Evolutionary conservation across 805 yeast genomes (phyloP), one percentile per base, ranked within the genome.

Genomic region (Grigorovia yakushimaensis): DNA sequence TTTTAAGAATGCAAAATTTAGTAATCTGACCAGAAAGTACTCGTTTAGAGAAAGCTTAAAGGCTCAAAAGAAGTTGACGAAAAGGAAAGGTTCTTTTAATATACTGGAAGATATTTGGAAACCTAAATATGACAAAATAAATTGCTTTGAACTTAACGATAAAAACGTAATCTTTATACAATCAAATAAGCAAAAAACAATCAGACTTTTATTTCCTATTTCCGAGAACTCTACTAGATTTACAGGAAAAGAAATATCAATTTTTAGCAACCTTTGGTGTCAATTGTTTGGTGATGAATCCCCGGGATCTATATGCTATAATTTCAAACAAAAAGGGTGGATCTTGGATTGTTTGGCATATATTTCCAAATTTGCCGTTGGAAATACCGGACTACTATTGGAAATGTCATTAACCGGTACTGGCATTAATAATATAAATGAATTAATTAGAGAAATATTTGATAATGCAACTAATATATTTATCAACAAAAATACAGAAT

Each of bases 281-380:
- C 74, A 75, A 42, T 46, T 82, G 0, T 62, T 82, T 44, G 91
- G 91, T 1, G 81, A 79, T 59, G 91, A 84, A 62, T 63, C 78
- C 4, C 47, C 53, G 1, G 73, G 73, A 0, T 76, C 87, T 0
- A 56, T 83, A 5, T 73, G 73, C 50, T 60, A 70, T 5, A 56
- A 54, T 17, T 61, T 80, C 9, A 65, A 64, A 19, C 44, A 50
- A 4, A 57, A 53, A 38, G 72, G 64, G 19, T 69, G 62, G 49
- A 68, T 70, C 13, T 60, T 69, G 1, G 58, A 64, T 0, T 62
- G 78, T 2, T 55, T 58, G 39, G 77, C 82, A 0, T 77, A 64
- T 49, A 56, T 64, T 1, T 74, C 77, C 19, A 51, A 56, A 2
- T 54, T 76, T 23, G 53, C 75, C 2, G 46, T 55, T 1, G 64